Evolutionary conservation across 78 protist genomes (phyloP).

Genomic region (Cavenderia fasciculata): DNA sequence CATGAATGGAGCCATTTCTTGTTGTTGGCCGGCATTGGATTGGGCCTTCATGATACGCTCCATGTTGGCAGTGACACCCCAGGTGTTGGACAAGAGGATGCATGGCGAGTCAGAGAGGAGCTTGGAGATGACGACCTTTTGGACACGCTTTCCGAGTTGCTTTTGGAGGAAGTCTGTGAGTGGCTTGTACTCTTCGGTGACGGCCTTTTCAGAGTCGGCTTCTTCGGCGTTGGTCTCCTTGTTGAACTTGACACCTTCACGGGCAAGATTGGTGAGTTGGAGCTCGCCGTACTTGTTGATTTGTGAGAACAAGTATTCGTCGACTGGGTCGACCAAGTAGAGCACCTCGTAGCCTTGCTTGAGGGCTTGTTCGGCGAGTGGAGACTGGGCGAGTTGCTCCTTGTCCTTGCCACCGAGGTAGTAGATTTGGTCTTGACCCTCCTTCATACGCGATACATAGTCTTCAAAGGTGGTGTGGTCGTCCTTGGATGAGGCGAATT

Average conservation of each 20-base stretch:
- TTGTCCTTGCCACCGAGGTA: conserved; percentile 59
- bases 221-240: conserved; percentile 48
- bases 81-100: conserved; percentile 85
- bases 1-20: conserved; percentile 1
- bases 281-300: conserved; percentile 87
- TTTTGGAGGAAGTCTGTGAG: conserved; percentile 82
- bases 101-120: conserved; percentile 90
- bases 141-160: conserved; percentile 69
- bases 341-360: conserved; percentile 96
- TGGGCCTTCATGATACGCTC: conserved; percentile 95
- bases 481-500: conserved; percentile 84
- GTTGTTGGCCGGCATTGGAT: conserved; percentile 68
- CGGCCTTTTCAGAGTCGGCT: conserved; percentile 70
- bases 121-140: conserved; percentile 86
- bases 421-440: conserved; percentile 60
- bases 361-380: conserved; percentile 91
- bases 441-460: conserved; percentile 55
- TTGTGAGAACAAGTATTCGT: conserved; percentile 95
- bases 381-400: conserved; percentile 88
- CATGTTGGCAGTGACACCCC: conserved; percentile 97
- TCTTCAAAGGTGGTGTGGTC: conserved; percentile 44
- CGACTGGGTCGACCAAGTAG: conserved; percentile 96
- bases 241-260: conserved; percentile 92
- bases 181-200: conserved; percentile 83
- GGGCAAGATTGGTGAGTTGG: conserved; percentile 89